A percentile compares a stretch with the other conserved stretches of the same genome.
Evolutionary conservation across 768 basidiomycete species (phyloP).

Genomic region (Russula emetica): DNA sequence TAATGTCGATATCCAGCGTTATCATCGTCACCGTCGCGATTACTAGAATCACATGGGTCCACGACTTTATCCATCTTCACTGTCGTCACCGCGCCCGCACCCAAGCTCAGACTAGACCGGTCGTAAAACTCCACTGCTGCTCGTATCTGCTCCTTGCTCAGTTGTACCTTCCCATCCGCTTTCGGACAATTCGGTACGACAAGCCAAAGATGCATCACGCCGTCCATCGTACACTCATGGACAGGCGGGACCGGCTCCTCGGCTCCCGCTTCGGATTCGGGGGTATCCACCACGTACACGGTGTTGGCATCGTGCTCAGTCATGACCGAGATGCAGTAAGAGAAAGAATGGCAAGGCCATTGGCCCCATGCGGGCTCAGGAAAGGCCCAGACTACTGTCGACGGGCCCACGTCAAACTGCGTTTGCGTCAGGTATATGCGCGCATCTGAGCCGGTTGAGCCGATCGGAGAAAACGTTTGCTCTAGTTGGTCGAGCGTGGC

Average conservation of each 20-base stretch:
- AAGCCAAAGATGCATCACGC: conserved; percentile 14
- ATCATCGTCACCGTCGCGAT: neutral
- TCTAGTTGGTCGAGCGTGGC: no score
- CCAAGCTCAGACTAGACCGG: neutral
- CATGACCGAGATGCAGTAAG: conserved; percentile 15
- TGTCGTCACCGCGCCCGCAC: no score
- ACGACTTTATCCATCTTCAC: neutral
- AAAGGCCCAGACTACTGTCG: conserved; percentile 3
- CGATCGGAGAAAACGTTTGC: no score
- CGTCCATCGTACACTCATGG: conserved; percentile 1
- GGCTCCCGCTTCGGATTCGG: no score
- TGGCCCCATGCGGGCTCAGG: neutral
- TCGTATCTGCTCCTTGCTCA: conserved; percentile 11
- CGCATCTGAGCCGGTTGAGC: neutral
- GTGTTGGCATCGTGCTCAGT: conserved; percentile 6
- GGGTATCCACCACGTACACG: neutral
- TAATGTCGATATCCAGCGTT: neutral
- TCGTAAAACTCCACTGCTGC: conserved; percentile 8
- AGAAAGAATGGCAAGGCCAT: conserved; percentile 13
- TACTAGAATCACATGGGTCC: neutral
- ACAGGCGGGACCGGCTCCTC: conserved; percentile 3
- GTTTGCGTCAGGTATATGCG: neutral
- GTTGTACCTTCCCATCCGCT: neutral
- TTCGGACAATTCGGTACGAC: conserved; percentile 7
- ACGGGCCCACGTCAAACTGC: neutral